phyloP scores from a whole-genome alignment of 192 early-diverging fungal genomes.

The Rhizophagus sp. region DNA sequence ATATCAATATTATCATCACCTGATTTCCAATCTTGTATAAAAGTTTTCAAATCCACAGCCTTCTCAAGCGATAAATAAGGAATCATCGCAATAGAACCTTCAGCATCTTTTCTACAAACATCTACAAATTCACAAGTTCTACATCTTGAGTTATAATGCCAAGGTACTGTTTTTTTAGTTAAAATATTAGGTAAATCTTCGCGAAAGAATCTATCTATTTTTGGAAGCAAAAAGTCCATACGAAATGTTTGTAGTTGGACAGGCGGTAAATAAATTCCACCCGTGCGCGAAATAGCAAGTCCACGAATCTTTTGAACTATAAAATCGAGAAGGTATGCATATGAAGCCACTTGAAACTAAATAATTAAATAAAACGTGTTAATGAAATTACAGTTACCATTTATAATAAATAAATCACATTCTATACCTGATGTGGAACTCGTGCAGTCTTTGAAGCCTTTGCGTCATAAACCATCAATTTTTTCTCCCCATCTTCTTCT shows the following conservation, averaged over 20 bases:
- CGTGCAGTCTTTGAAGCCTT: constrained; percentile 33
- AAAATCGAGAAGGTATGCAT: constrained; percentile 28
- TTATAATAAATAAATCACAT: neutral
- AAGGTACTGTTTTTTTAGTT: neutral
- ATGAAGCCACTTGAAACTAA: constrained; percentile 38
- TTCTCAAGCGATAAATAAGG: constrained; percentile 33
- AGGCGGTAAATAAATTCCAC: constrained; percentile 32
- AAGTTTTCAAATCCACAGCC: constrained; percentile 18
- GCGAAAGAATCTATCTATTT: constrained; percentile 33
- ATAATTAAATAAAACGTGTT: neutral
- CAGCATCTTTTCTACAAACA: constrained; percentile 30
- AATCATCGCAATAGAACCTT: constrained; percentile 27
- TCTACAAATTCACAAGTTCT: constrained; percentile 33
- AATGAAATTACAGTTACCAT: neutral
- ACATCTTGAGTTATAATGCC: constrained; percentile 34
- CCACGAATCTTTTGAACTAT: constrained; percentile 23
- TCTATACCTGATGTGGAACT: constrained; percentile 34
- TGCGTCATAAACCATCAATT: constrained; percentile 31
- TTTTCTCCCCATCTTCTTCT: constrained; percentile 2
- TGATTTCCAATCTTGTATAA: constrained; percentile 9
- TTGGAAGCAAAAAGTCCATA: constrained; percentile 33
- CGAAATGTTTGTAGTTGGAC: constrained; percentile 32
- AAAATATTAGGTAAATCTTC: constrained; percentile 25
- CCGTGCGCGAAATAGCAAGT: constrained; percentile 17
- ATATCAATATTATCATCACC: constrained; percentile 5